phyloP scores from a whole-genome alignment of 163 green algal species.

The Smithsoniella earleae region DNA sequence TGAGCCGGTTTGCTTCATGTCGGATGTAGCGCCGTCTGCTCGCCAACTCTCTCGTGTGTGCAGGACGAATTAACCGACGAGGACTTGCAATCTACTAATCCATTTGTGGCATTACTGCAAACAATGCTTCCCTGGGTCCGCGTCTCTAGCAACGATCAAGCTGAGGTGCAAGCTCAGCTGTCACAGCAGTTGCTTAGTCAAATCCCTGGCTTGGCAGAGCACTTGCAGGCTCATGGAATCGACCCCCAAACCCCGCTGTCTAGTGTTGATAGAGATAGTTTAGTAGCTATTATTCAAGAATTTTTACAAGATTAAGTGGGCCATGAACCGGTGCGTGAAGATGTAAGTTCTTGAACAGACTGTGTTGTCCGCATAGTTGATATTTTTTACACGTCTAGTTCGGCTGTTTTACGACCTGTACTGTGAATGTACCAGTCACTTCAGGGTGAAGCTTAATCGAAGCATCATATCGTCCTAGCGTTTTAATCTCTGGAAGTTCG shows the following conservation, averaged over 20 bases:
- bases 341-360: too few relatives aligned
- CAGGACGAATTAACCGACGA: constrained; percentile 33
- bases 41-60: neutral
- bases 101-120: constrained; percentile 54
- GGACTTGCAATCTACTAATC: constrained; percentile 48
- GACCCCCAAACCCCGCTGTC: too few relatives aligned
- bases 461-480: constrained; percentile 69
- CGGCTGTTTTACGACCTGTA: constrained; percentile 67
- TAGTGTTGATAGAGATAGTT: too few relatives aligned
- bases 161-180: neutral
- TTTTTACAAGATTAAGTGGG: too few relatives aligned
- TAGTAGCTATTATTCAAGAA: too few relatives aligned
- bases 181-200: neutral
- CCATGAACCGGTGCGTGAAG: too few relatives aligned
- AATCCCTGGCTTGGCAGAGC: neutral
- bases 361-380: too few relatives aligned
- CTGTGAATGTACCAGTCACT: constrained; percentile 63
- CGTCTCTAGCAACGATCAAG: constrained; percentile 32
- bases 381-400: too few relatives aligned
- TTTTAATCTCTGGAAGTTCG: constrained; percentile 80
- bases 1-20: constrained; percentile 27
- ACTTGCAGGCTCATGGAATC: neutral
- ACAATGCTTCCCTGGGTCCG: constrained; percentile 64
- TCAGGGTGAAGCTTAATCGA: constrained; percentile 68
- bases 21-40: neutral